A percentile compares a stretch with the other conserved stretches of the same genome.
Evolutionary conservation across 2,329 filamentous ascomycete species (phyloP).

Genomic region (Knufia petricola): DNA sequence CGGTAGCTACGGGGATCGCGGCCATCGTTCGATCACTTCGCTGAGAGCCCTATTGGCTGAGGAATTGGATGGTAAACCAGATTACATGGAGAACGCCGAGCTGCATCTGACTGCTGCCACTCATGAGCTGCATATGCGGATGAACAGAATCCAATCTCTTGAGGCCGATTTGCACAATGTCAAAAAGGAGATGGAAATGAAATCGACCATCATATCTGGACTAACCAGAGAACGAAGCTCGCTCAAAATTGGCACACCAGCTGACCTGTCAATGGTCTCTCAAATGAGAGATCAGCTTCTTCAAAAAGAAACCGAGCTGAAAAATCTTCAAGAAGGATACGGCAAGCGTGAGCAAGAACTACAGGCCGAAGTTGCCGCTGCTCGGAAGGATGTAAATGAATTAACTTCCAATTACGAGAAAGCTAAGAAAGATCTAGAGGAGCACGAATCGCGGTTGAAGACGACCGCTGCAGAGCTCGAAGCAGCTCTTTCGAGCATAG

Average conservation of each 20-base stretch:
- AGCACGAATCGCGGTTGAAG: constrained; percentile 63
- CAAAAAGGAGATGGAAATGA: constrained; percentile 93
- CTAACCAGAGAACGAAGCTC: constrained; percentile 87
- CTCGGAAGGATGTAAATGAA: constrained; percentile 61
- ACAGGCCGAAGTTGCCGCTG: constrained; percentile 53
- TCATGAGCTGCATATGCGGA: constrained; percentile 78
- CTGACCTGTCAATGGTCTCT: constrained; percentile 85
- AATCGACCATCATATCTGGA: constrained; percentile 91
- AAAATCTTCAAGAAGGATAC: constrained; percentile 62
- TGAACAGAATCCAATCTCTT: constrained; percentile 80
- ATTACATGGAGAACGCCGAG: constrained; percentile 86
- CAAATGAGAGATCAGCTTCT: constrained; percentile 80
- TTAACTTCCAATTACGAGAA: constrained; percentile 70
- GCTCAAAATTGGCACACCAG: constrained; percentile 65
- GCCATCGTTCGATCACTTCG: constrained; percentile 81
- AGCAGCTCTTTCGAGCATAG: constrained; percentile 47
- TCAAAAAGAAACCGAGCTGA: constrained; percentile 73
- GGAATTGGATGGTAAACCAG: constrained; percentile 71
- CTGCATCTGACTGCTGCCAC: constrained; percentile 83
- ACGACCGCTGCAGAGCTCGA: constrained; percentile 67
- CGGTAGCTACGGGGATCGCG: constrained; percentile 68
- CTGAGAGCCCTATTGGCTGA: constrained; percentile 81
- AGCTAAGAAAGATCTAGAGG: constrained; percentile 60
- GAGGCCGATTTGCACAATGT: constrained; percentile 73
- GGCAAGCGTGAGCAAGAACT: constrained; percentile 67